A percentile compares a stretch with the other conserved stretches of the same genome.
phyloP scores from a whole-genome alignment of 1,284 basidiomycete species.

The Apiotrichum laibachii region DNA sequence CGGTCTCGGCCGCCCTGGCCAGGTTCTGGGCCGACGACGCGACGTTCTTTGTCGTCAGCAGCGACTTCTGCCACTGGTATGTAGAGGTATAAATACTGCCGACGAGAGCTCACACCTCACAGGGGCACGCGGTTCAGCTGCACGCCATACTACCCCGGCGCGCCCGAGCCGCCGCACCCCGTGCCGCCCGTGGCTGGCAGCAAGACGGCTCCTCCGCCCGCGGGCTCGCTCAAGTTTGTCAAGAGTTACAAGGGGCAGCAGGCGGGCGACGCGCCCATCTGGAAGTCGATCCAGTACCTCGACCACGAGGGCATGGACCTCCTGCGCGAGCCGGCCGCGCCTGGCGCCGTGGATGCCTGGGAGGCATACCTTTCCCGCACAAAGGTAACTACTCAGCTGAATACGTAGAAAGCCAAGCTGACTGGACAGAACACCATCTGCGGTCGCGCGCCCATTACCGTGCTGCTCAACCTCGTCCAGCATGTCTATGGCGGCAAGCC shows the following conservation, averaged over 20 bases:
- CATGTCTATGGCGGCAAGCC: conserved; percentile 58
- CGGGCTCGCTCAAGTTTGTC: conserved; percentile 56
- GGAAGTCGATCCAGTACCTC: conserved; percentile 53
- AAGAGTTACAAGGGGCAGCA: background rate
- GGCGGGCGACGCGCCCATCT: conserved; percentile 69
- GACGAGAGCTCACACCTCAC: background rate
- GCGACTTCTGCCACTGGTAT: conserved; percentile 98
- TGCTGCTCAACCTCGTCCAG: conserved; percentile 74
- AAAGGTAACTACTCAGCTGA: conserved; percentile 31
- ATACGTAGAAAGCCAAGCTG: background rate
- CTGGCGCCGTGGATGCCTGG: conserved; percentile 63
- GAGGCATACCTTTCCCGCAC: conserved; percentile 73
- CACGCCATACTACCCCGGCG: conserved; percentile 80
- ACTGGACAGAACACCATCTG: conserved; percentile 83
- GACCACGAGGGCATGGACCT: conserved; percentile 47
- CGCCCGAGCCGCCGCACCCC: conserved; percentile 56
- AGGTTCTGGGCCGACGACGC: conserved; percentile 72
- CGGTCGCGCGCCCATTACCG: conserved; percentile 90
- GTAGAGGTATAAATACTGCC: conserved; percentile 21
- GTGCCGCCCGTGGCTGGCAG: conserved; percentile 47
- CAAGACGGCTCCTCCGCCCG: conserved; percentile 35
- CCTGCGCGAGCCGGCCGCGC: conserved; percentile 36
- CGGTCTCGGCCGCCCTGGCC: conserved; percentile 69
- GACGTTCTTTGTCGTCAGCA: conserved; percentile 87
- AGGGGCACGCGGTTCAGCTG: conserved; percentile 90